Conservation (phyloP, 2,329 filamentous ascomycete species). For the Aspergillus uvarum region DNA sequence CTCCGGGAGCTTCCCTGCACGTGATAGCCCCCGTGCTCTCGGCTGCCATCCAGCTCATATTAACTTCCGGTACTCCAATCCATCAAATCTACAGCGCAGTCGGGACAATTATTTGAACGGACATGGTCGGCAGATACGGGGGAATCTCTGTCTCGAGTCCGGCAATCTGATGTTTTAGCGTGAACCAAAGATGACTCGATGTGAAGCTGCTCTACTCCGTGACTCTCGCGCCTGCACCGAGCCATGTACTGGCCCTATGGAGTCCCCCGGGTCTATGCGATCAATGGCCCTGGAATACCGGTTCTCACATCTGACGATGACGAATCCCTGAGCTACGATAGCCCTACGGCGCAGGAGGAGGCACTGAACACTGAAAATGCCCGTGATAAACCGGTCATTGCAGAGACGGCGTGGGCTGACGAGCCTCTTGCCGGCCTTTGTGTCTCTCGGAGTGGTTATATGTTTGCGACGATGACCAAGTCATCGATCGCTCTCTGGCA, state of each 20-base stretch:
- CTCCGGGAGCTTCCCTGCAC: slow-evolving; percentile 13
- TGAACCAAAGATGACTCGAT: slow-evolving; percentile 39
- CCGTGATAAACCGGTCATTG: slow-evolving; percentile 26
- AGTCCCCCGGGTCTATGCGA: slow-evolving; percentile 50
- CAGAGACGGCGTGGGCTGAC: slow-evolving; percentile 47
- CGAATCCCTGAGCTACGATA: slow-evolving; percentile 18
- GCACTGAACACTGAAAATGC: slow-evolving; percentile 26
- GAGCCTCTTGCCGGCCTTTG: slow-evolving; percentile 73
- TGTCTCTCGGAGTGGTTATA: slow-evolving; percentile 74
- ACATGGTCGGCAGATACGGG: slow-evolving; percentile 25
- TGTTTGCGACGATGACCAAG: slow-evolving; percentile 83
- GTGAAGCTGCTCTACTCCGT: slow-evolving; percentile 32
- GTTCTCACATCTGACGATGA: slow-evolving; percentile 27
- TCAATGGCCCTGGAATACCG: slow-evolving; percentile 45
- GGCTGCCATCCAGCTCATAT: slow-evolving; percentile 6
- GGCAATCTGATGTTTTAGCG: slow-evolving; percentile 22
- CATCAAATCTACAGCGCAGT: slow-evolving; percentile 4
- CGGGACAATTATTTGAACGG: slow-evolving; percentile 12
- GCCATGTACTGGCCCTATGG: slow-evolving; percentile 54
- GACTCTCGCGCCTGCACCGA: slow-evolving; percentile 29
- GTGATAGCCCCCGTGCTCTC: slow-evolving; percentile 16
- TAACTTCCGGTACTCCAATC: slow-evolving; percentile 7
- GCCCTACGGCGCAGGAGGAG: slow-evolving; percentile 23
- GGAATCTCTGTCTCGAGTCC: slow-evolving; percentile 21
- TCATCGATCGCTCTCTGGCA: slow-evolving; percentile 95